These are phyloP conservation scores for Leccinum griseonigrum DNA, from an alignment of 1,284 basidiomycete species.

Conservation along the genomic window DNA sequence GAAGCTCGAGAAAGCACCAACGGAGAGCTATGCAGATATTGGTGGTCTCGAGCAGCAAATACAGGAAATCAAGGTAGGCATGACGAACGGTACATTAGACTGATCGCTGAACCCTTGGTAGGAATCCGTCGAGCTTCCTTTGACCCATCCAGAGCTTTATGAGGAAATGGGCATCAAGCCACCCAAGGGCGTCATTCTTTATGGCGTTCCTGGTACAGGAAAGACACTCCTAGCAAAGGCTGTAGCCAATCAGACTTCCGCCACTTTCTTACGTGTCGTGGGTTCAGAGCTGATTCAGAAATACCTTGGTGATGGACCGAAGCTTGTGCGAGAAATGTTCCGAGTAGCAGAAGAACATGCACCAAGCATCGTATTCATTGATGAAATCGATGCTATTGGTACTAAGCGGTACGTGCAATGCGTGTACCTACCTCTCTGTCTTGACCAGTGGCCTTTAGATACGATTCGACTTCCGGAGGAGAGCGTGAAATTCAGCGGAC, in stretches of 20 bases:
- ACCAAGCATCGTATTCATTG: slow-evolving; percentile 99
- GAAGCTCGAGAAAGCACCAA: slow-evolving; percentile 99
- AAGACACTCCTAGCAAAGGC: slow-evolving; percentile 98
- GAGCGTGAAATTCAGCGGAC: slow-evolving; percentile 99
- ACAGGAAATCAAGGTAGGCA: slow-evolving; percentile 90
- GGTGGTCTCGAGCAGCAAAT: slow-evolving; percentile 97
- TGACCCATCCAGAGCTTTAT: slow-evolving; percentile 98
- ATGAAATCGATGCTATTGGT: slow-evolving; percentile 98
- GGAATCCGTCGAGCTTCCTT: slow-evolving; percentile 97
- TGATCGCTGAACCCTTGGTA: slow-evolving; percentile 30
- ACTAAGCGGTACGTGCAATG: slow-evolving; percentile 79
- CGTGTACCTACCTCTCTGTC: background rate
- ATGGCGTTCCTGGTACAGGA: slow-evolving; percentile 97
- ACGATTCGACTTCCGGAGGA: slow-evolving; percentile 96
- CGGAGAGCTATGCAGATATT: slow-evolving; percentile 98
- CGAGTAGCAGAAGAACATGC: slow-evolving; percentile 96
- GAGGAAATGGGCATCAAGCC: slow-evolving; percentile 99
- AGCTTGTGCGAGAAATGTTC: slow-evolving; percentile 97
- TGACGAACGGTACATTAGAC: background rate
- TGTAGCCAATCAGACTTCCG: slow-evolving; percentile 98
- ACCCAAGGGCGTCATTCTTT: slow-evolving; percentile 98
- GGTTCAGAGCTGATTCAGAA: slow-evolving; percentile 99
- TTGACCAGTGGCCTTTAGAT: slow-evolving; percentile 44
- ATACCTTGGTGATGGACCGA: slow-evolving; percentile 99
- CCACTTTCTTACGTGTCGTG: slow-evolving; percentile 97